Percentiles rank a stretch among this genome's conserved stretches.
These are phyloP conservation scores for Plasmodium coatneyi DNA, from an alignment of 169 alveolate genomes.

Conservation along the genomic window DNA sequence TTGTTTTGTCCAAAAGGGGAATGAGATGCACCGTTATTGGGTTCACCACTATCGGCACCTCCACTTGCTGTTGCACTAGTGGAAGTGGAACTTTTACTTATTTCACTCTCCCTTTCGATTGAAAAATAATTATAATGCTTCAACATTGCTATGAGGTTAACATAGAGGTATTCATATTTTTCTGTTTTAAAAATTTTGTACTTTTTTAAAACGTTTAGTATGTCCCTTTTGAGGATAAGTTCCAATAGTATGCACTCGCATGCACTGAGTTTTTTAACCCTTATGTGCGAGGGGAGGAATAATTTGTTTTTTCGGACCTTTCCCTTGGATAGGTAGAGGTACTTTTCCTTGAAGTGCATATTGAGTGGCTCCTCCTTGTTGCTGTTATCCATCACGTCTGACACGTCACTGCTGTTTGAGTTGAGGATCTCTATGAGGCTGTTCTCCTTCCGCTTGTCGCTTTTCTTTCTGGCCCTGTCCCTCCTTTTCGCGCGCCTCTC, in stretches of 20 bases:
- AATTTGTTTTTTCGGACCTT: slow-evolving; percentile 40
- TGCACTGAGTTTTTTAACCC: slow-evolving; percentile 46
- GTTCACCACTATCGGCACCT: neutral
- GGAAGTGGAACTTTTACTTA: neutral
- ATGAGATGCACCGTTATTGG: neutral
- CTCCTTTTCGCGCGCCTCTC: neutral
- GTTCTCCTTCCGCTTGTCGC: slow-evolving; percentile 1
- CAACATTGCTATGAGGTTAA: slow-evolving; percentile 54
- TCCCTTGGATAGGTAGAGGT: slow-evolving; percentile 35
- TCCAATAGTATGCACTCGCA: slow-evolving; percentile 69
- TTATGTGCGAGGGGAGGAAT: slow-evolving; percentile 41
- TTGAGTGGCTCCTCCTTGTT: slow-evolving; percentile 41
- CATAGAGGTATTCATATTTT: slow-evolving; percentile 58
- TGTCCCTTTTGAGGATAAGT: slow-evolving; percentile 26
- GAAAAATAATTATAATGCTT: slow-evolving; percentile 72
- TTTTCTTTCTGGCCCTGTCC: neutral
- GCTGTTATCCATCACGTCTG: slow-evolving; percentile 44
- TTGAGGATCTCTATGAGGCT: slow-evolving; percentile 32
- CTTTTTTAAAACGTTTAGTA: slow-evolving; percentile 50
- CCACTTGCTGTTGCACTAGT: neutral
- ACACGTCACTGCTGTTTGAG: slow-evolving; percentile 59
- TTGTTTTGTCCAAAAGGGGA: neutral
- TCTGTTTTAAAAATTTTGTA: slow-evolving; percentile 67
- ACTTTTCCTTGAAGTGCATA: slow-evolving; percentile 47
- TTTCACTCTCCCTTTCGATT: neutral